A percentile compares a stretch with the other conserved stretches of the same genome.
Evolutionary conservation across 2,329 filamentous ascomycete genomes (phyloP).

Genomic region (Aspergillus uvarum): DNA sequence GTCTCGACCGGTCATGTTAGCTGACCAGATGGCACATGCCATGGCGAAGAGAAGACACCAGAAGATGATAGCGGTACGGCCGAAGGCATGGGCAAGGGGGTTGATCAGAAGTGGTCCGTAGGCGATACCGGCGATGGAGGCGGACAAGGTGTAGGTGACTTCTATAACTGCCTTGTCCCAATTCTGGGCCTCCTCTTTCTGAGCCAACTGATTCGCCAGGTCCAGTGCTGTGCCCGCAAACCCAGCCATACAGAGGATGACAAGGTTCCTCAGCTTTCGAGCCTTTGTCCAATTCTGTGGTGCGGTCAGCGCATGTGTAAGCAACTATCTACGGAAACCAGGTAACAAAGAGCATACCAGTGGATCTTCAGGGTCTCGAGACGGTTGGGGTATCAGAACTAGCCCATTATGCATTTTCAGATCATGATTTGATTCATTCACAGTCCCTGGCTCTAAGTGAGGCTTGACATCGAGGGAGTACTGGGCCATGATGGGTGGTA

Average conservation of each 20-base stretch:
- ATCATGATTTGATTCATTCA: neutral
- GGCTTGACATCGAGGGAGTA: neutral
- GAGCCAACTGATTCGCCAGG: neutral
- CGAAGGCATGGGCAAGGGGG: neutral
- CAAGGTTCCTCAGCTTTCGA: neutral
- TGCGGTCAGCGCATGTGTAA: neutral
- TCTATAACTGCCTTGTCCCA: neutral
- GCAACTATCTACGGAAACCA: no score
- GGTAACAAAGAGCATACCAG: neutral
- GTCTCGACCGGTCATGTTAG: neutral
- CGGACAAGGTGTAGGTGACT: neutral
- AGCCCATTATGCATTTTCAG: neutral
- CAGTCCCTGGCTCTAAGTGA: neutral
- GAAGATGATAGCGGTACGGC: neutral
- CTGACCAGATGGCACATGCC: slow-evolving; percentile 3
- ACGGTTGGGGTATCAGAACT: neutral
- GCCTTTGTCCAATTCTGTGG: neutral
- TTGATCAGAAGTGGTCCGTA: neutral
- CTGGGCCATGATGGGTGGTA: no score
- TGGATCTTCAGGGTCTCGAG: slow-evolving; percentile 2
- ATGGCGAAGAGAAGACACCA: slow-evolving; percentile 2
- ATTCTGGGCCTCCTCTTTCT: neutral
- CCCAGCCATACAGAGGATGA: neutral
- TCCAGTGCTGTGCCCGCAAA: slow-evolving; percentile 1
- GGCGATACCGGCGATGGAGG: neutral